Conservation (phyloP, 768 basidiomycete genomes). For the Boletellus ananiceps region DNA sequence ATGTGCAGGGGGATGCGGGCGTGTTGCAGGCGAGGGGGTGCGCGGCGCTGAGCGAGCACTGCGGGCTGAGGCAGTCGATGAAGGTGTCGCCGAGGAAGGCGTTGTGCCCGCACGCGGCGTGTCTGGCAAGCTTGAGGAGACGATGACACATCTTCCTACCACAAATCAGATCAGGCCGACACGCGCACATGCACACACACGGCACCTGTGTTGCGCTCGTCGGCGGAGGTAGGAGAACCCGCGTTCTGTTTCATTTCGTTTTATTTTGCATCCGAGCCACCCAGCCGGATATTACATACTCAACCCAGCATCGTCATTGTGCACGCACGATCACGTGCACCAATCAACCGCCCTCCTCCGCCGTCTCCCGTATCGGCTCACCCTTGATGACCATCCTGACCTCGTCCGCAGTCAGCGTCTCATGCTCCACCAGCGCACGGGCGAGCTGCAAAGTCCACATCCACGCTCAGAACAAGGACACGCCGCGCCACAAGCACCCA, state of each 20-base stretch:
- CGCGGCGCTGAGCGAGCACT: constrained; percentile 44
- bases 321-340: background rate
- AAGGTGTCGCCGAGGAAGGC: constrained; percentile 39
- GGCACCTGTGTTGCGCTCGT: constrained; percentile 27
- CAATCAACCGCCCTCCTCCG: constrained; percentile 40
- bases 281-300: background rate
- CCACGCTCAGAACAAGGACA: background rate
- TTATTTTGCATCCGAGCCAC: constrained; percentile 12
- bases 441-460: constrained; percentile 58
- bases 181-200: background rate
- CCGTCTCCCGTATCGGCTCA: constrained; percentile 50
- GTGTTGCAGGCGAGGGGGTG: constrained; percentile 46
- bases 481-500: background rate
- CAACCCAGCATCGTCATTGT: background rate
- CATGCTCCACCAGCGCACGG: constrained; percentile 88
- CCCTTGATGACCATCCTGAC: constrained; percentile 83
- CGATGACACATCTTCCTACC: constrained; percentile 57
- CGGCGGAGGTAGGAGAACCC: constrained; percentile 52
- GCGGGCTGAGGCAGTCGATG: constrained; percentile 47
- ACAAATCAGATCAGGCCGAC: background rate
- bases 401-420: constrained; percentile 85
- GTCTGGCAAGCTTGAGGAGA: constrained; percentile 48
- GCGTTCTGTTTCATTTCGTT: background rate
- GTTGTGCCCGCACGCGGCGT: constrained; percentile 52
- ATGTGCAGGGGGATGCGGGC: constrained; percentile 32